A percentile compares a stretch with the other conserved stretches of the same genome.
Conservation (phyloP, 345 rosid genomes). For the Psidium guajava region DNA sequence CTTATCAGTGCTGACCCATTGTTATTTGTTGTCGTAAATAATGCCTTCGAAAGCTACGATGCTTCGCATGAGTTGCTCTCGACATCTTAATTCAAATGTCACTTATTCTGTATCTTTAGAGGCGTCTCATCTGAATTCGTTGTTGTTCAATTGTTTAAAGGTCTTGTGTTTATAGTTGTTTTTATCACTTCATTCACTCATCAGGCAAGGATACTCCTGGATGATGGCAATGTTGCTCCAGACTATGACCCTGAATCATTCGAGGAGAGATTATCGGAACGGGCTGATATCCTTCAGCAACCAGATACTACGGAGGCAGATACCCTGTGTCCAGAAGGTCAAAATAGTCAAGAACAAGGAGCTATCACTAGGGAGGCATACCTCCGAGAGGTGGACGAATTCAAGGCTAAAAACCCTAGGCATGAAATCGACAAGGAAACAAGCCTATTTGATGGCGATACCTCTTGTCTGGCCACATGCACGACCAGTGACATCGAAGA, state of each 20-base stretch:
- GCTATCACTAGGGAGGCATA: slow-evolving; percentile 35
- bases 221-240: slow-evolving; percentile 31
- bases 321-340: slow-evolving; percentile 15
- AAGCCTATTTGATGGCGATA: slow-evolving; percentile 44
- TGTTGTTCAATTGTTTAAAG: background rate
- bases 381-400: slow-evolving; percentile 35
- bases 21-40: background rate
- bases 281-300: slow-evolving; percentile 16
- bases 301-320: slow-evolving; percentile 19
- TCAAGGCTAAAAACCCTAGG: slow-evolving; percentile 32
- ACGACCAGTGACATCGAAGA: slow-evolving; percentile 68
- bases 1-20: background rate
- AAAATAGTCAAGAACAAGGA: slow-evolving; percentile 15
- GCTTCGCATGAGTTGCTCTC: background rate
- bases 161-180: background rate
- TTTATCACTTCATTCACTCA: slow-evolving; percentile 5
- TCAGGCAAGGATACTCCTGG: slow-evolving; percentile 89
- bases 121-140: background rate
- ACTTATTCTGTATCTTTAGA: background rate
- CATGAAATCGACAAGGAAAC: slow-evolving; percentile 57
- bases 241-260: slow-evolving; percentile 21
- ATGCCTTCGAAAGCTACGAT: background rate
- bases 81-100: background rate
- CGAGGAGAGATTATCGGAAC: slow-evolving; percentile 11
- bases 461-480: slow-evolving; percentile 91